phyloP scores from a whole-genome alignment of 192 early-diverging fungal genomes.

The Borealophlyctis nickersoniae region DNA sequence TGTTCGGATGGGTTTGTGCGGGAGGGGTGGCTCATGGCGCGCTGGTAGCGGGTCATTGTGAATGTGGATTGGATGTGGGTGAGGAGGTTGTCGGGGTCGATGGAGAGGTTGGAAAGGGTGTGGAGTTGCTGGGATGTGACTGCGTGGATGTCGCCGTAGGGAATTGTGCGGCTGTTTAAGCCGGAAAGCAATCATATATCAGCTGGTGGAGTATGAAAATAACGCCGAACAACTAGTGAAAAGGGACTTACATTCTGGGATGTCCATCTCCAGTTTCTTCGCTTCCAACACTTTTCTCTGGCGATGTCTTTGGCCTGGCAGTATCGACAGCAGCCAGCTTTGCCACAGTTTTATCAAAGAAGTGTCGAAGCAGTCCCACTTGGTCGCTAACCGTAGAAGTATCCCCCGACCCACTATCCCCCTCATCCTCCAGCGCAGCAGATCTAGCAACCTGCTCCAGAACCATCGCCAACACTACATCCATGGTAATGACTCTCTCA shows the following conservation, averaged over 20 bases:
- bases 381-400: neutral
- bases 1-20: neutral
- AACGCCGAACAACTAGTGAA: too few relatives aligned
- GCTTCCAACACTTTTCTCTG: too few relatives aligned
- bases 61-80: neutral
- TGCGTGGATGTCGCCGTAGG: neutral
- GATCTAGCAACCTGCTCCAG: conserved; percentile 27
- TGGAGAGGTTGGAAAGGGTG: neutral
- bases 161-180: neutral
- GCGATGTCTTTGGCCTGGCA: conserved; percentile 2
- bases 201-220: too few relatives aligned
- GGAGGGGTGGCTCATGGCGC: neutral
- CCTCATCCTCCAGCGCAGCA: neutral
- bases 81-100: neutral
- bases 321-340: neutral
- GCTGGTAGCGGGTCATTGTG: neutral
- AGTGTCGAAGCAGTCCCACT: neutral
- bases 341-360: neutral
- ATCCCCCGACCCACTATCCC: neutral
- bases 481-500: conserved; percentile 8
- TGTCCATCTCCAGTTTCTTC: too few relatives aligned
- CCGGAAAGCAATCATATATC: too few relatives aligned
- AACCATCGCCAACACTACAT: conserved; percentile 25
- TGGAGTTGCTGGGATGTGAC: neutral
- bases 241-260: too few relatives aligned